Base-by-base conservation (phyloP, 2,329 filamentous ascomycete genomes). In the Clonostachys byssicola region DNA sequence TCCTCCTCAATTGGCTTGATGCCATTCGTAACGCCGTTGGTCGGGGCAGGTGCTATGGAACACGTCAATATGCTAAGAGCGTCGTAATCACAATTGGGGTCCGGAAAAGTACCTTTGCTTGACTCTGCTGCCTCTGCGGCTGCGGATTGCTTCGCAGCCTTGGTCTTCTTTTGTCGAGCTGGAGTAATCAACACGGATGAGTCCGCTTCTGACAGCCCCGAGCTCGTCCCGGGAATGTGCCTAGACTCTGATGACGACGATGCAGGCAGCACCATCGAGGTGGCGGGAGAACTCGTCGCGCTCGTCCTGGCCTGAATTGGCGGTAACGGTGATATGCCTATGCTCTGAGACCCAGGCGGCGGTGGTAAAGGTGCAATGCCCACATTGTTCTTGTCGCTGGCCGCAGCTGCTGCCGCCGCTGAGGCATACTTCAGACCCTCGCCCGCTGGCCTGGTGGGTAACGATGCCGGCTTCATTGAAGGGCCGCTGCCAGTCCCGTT, bases 401-500 rank as follows among this genome's bases (percentile, higher is more conserved):
- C 90, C 1, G 94, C 92, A 0, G 92, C 94, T 0, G 94, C 94
- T 0, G 94, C 94, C 0, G 94, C 94, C 0, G 94, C 94, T 36
- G 94, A 97, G 41, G 94, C 94, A 64, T 99, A 99, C 69, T 97
- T 97, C 55, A 99, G 75, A 2, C 88, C 89, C 65, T 97, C 92
- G 43, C 91, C 91, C 5, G 90, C 88, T 7, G 89, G 85, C 64
- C 92, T 83, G 49, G 88, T 84, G 2, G 94, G 94, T 57, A 92
- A 71, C 16, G 90, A 85, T 16, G 94, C 94, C 12, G 94, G 92
- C 73, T 97, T 99, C 92, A 97, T 97, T 46, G 77, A 72, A 46
- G 75, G 76, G 46, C 75, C 76, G 48, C 78, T 71, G n/a, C 16
- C 13, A 44, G 77, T 56, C 38, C 54, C 64, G 56, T 80, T 77